A percentile compares a stretch with the other conserved stretches of the same genome.
These are phyloP conservation scores for Gossypium laxum DNA, from an alignment of 441 rosid species.

Conservation along the genomic window DNA sequence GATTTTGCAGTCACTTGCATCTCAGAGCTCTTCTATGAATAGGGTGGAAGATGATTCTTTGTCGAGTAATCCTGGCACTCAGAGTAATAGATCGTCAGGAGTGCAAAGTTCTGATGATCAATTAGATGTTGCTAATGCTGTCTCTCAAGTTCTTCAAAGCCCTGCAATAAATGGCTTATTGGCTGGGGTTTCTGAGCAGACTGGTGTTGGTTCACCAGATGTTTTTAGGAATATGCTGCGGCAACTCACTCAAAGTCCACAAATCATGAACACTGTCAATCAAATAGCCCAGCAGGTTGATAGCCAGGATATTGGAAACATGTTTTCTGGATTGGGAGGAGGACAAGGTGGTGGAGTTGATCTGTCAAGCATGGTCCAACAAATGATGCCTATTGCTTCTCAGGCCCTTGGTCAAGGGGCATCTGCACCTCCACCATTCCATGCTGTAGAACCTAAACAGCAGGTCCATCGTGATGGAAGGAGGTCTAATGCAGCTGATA, in stretches of 20 bases:
- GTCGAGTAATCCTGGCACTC: constrained; percentile 16
- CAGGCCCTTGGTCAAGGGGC: constrained; percentile 60
- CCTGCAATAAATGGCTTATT: constrained; percentile 65
- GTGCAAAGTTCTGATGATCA: constrained; percentile 31
- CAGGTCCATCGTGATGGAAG: constrained; percentile 24
- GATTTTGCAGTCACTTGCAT: constrained; percentile 49
- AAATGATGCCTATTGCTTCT: constrained; percentile 93
- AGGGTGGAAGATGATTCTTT: constrained; percentile 18
- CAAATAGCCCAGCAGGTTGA: constrained; percentile 90
- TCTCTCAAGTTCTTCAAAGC: constrained; percentile 64
- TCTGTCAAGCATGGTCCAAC: constrained; percentile 75
- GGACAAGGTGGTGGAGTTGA: constrained; percentile 62
- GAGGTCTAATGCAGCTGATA: constrained; percentile 17
- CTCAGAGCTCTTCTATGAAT: constrained; percentile 31
- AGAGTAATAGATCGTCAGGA: constrained; percentile 18
- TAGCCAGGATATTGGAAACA: constrained; percentile 54
- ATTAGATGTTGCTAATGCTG: constrained; percentile 39
- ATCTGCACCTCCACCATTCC: constrained; percentile 14
- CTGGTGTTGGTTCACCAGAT: constrained; percentile 74
- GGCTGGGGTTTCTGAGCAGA: constrained; percentile 59
- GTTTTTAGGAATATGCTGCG: constrained; percentile 73
- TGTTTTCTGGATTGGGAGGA: constrained; percentile 56
- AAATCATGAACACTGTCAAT: constrained; percentile 67
- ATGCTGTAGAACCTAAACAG: constrained; percentile 21
- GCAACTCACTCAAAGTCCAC: constrained; percentile 74